Evolutionary conservation across 768 basidiomycete species (phyloP).

Genomic region (Boletus fagicola): DNA sequence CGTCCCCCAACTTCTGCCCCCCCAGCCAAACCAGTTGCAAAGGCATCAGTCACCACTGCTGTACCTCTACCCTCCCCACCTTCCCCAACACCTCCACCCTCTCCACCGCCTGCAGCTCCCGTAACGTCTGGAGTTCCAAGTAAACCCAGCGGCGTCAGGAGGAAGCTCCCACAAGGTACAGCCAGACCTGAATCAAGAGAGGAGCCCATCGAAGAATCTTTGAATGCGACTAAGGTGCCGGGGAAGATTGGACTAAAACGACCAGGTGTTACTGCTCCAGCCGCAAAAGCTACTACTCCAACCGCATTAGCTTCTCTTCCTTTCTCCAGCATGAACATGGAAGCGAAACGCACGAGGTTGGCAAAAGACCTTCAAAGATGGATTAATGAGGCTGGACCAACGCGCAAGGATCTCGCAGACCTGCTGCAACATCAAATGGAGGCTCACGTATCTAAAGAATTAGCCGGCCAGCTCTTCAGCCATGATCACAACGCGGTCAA

Average conservation of each 20-base stretch:
- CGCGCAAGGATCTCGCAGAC: conserved; percentile 84
- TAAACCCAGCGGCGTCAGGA: conserved; percentile 65
- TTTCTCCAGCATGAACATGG: conserved; percentile 32
- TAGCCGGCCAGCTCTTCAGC: conserved; percentile 81
- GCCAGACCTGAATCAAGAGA: conserved; percentile 45
- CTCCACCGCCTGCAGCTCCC: conserved; percentile 41
- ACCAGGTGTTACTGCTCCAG: conserved; percentile 34
- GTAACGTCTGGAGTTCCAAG: conserved; percentile 28
- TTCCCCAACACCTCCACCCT: conserved; percentile 42
- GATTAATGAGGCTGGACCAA: conserved; percentile 83
- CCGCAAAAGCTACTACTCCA: conserved; percentile 35
- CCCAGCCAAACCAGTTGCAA: conserved; percentile 29
- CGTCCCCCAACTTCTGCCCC: conserved; percentile 28
- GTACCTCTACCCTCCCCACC: conserved; percentile 26
- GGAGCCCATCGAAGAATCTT: conserved; percentile 37
- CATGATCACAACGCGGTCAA: conserved; percentile 95
- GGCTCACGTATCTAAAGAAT: conserved; percentile 69
- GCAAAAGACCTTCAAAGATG: conserved; percentile 77
- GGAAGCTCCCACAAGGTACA: conserved; percentile 65
- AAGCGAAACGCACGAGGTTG: conserved; percentile 60
- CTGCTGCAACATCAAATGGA: conserved; percentile 91
- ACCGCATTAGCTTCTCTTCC: conserved; percentile 34
- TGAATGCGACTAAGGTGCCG: conserved; percentile 31
- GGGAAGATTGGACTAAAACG: conserved; percentile 46
- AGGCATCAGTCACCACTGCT: conserved; percentile 21